These are phyloP conservation scores for Zygoascus flipseniorum DNA, from an alignment of 805 yeast species.

Conservation along the genomic window DNA sequence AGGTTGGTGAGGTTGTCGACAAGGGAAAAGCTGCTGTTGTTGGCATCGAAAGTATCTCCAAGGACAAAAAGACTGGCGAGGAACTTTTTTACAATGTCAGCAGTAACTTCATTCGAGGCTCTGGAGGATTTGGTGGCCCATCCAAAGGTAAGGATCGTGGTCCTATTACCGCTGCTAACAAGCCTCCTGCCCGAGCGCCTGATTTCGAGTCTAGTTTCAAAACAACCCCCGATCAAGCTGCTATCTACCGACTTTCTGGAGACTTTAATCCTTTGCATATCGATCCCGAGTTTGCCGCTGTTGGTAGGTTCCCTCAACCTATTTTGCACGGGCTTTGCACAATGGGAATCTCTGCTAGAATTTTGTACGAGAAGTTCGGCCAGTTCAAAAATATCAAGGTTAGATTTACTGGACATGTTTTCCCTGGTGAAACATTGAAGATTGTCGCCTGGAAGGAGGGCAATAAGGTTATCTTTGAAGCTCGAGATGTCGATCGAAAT, in stretches of 20 bases:
- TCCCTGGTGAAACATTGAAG: constrained; percentile 85
- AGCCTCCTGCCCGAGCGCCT: constrained; percentile 55
- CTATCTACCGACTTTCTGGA: constrained; percentile 83
- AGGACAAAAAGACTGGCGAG: constrained; percentile 61
- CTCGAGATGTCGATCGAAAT: constrained; percentile 70
- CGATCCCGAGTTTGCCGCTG: constrained; percentile 83
- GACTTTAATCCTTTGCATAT: constrained; percentile 94
- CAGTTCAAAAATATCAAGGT: constrained; percentile 76
- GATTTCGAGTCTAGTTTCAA: constrained; percentile 53
- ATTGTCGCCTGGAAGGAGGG: constrained; percentile 81
- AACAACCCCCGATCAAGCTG: constrained; percentile 70
- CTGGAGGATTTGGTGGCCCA: constrained; percentile 43
- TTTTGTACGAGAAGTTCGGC: constrained; percentile 73
- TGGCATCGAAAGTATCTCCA: constrained; percentile 61
- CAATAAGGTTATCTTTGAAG: constrained; percentile 65
- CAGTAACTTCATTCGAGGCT: constrained; percentile 74
- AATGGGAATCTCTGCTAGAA: constrained; percentile 74
- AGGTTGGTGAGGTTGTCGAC: constrained; percentile 67
- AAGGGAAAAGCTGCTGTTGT: constrained; percentile 79
- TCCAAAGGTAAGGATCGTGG: constrained; percentile 47
- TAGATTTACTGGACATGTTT: constrained; percentile 84
- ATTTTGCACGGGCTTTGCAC: constrained; percentile 89
- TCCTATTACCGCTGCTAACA: constrained; percentile 54
- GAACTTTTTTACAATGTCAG: constrained; percentile 71
- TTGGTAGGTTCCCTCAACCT: constrained; percentile 78